Evolutionary conservation across 805 yeast species (phyloP).

Genomic region (Metschnikowia cerradonensis): DNA sequence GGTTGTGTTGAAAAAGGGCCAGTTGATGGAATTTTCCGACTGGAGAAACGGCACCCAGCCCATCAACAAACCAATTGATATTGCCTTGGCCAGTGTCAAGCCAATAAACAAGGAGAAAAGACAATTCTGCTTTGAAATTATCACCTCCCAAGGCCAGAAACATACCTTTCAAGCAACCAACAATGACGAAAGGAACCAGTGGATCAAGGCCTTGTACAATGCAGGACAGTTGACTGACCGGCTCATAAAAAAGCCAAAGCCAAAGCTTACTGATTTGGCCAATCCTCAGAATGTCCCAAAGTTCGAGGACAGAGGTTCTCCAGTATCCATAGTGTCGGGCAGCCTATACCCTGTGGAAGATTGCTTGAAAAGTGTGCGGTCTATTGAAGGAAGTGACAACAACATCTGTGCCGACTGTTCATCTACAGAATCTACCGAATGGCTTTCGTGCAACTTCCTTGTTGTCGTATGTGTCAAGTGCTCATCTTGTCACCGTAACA

Average conservation of each 20-base stretch:
- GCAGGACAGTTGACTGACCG: slow-evolving; percentile 47
- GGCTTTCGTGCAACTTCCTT: slow-evolving; percentile 78
- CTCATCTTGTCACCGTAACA: slow-evolving; percentile 80
- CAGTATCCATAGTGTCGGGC: slow-evolving; percentile 30
- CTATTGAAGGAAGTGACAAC: slow-evolving; percentile 50
- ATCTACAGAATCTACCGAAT: slow-evolving; percentile 60
- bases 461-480: slow-evolving; percentile 79
- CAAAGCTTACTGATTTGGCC: slow-evolving; percentile 12
- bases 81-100: slow-evolving; percentile 64
- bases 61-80: slow-evolving; percentile 63
- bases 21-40: slow-evolving; percentile 66
- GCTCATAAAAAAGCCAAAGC: slow-evolving; percentile 6
- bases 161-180: slow-evolving; percentile 73
- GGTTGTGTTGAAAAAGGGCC: slow-evolving; percentile 71
- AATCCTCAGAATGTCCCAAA: slow-evolving; percentile 15
- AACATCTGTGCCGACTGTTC: slow-evolving; percentile 77
- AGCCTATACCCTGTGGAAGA: slow-evolving; percentile 17
- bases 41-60: slow-evolving; percentile 69
- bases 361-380: slow-evolving; percentile 36
- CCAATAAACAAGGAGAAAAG: slow-evolving; percentile 44
- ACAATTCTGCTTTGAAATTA: slow-evolving; percentile 66
- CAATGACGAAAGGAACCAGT: slow-evolving; percentile 60
- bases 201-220: slow-evolving; percentile 62
- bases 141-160: slow-evolving; percentile 61
- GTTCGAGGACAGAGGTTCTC: slow-evolving; percentile 23